A percentile compares a stretch with the other conserved stretches of the same genome.
Conservation (phyloP, 2,329 filamentous ascomycete genomes). For the Thielaviopsis punctulata region DNA sequence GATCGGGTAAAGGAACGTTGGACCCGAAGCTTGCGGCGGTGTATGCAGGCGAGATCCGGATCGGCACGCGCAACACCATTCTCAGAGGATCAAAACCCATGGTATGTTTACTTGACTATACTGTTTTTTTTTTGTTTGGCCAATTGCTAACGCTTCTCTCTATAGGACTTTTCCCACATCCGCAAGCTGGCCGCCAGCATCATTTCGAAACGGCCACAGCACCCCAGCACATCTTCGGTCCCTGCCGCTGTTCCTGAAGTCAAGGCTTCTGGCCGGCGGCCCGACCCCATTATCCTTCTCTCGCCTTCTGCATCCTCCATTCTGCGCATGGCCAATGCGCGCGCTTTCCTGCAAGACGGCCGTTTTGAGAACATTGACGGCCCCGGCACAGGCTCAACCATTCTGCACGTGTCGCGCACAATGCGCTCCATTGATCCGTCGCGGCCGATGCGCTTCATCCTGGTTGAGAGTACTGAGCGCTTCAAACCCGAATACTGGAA, state of each 20-base stretch:
- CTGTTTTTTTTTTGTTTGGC: slow-evolving; percentile 11
- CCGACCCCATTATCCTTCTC: slow-evolving; percentile 85
- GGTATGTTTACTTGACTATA: slow-evolving; percentile 31
- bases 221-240: slow-evolving; percentile 18
- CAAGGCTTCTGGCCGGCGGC: slow-evolving; percentile 32
- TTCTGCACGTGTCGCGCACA: slow-evolving; percentile 68
- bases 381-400: slow-evolving; percentile 50
- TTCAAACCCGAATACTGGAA: slow-evolving; percentile 99
- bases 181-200: slow-evolving; percentile 71
- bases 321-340: slow-evolving; percentile 88
- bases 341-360: slow-evolving; percentile 77
- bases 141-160: background rate
- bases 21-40: slow-evolving; percentile 76
- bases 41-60: slow-evolving; percentile 77
- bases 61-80: slow-evolving; percentile 82
- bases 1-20: slow-evolving; percentile 46
- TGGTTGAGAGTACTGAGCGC: slow-evolving; percentile 81
- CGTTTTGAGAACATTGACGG: slow-evolving; percentile 63
- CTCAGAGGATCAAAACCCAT: slow-evolving; percentile 77
- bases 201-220: slow-evolving; percentile 42
- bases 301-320: slow-evolving; percentile 91
- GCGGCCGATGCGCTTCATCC: slow-evolving; percentile 76
- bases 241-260: slow-evolving; percentile 24
- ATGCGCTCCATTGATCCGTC: slow-evolving; percentile 54
- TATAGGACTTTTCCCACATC: slow-evolving; percentile 81